Percentiles rank a stretch among this genome's conserved stretches.
Conservation (phyloP, 1,284 basidiomycete species). For the Cutaneotrichosporon arboriforme region DNA sequence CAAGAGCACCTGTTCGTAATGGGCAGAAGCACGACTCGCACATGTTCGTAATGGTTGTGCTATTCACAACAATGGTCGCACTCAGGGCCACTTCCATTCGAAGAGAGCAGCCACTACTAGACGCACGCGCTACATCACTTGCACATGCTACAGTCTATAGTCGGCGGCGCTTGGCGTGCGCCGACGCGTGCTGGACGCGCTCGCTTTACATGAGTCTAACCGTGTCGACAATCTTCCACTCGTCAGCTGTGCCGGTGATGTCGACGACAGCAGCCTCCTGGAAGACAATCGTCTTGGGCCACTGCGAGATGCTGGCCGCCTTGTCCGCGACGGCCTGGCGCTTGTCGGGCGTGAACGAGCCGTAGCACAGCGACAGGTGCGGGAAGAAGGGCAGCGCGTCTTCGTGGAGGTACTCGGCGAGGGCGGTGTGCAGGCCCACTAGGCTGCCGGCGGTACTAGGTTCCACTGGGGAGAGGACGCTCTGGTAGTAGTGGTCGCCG, state of each 20-base stretch:
- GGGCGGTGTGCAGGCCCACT: constrained; percentile 14
- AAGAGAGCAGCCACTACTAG: too few relatives aligned
- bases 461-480: constrained; percentile 31
- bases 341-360: constrained; percentile 19
- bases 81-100: too few relatives aligned
- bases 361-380: constrained; percentile 37
- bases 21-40: too few relatives aligned
- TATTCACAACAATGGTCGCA: too few relatives aligned
- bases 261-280: constrained; percentile 16
- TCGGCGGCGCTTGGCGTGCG: too few relatives aligned
- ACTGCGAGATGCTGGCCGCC: constrained; percentile 3
- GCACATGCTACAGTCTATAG: too few relatives aligned
- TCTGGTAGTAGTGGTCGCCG: constrained; percentile 36
- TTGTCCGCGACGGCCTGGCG: constrained; percentile 21
- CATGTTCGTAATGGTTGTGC: too few relatives aligned
- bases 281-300: constrained; percentile 4
- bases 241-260: constrained; percentile 9
- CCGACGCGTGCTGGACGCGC: too few relatives aligned
- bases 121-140: too few relatives aligned
- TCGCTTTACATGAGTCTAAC: neutral
- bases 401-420: constrained; percentile 1
- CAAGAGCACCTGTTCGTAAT: too few relatives aligned
- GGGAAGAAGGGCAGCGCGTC: constrained; percentile 28
- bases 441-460: constrained; percentile 8
- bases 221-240: constrained; percentile 18